Evolutionary conservation across 2,329 filamentous ascomycete genomes (phyloP).

Genomic region (Colletotrichum spinosum): DNA sequence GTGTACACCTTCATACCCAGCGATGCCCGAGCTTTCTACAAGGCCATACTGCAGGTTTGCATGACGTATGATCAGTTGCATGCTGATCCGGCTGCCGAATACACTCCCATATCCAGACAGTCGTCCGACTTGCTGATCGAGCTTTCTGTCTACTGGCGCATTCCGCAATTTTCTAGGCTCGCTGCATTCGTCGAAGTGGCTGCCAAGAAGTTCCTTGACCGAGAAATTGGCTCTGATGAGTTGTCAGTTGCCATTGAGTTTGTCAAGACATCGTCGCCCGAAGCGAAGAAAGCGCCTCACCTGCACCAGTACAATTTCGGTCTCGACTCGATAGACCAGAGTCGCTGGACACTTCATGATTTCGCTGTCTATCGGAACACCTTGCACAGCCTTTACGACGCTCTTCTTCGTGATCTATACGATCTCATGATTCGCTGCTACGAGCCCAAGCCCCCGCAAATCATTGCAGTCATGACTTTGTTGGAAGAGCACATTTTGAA

Average conservation of each 20-base stretch:
- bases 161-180: conserved; percentile 84
- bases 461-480: conserved; percentile 83
- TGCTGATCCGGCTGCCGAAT: conserved; percentile 61
- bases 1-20: conserved; percentile 91
- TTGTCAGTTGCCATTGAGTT: conserved; percentile 86
- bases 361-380: conserved; percentile 79
- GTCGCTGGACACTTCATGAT: conserved; percentile 76
- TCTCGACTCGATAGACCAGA: conserved; percentile 67
- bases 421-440: conserved; percentile 90
- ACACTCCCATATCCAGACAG: conserved; percentile 75
- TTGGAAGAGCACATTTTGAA: conserved; percentile 84
- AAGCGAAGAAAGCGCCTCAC: conserved; percentile 72
- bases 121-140: conserved; percentile 88
- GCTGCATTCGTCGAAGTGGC: conserved; percentile 88
- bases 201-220: conserved; percentile 85
- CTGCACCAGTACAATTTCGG: conserved; percentile 64
- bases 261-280: conserved; percentile 77
- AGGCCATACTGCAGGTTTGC: conserved; percentile 82
- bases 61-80: conserved; percentile 74
- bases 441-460: conserved; percentile 85
- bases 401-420: conserved; percentile 87
- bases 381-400: conserved; percentile 81
- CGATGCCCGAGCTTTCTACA: conserved; percentile 85
- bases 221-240: conserved; percentile 83
- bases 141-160: conserved; percentile 87